A percentile compares a stretch with the other conserved stretches of the same genome.
These are phyloP conservation scores for Dictyostelium discoideum DNA, from an alignment of 78 protist species.

Conservation along the genomic window dicty_2.7 NC_007091.3:3209001-3209500, in stretches of 20 bases:
- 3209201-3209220: neutral
- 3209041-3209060: slow-evolving; percentile 85
- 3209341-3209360: slow-evolving; percentile 44
- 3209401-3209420: slow-evolving; percentile 64
- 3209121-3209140: slow-evolving; percentile 45
- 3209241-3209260: slow-evolving; percentile 38
- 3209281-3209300: slow-evolving; percentile 46
- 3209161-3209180: slow-evolving; percentile 9
- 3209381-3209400: slow-evolving; percentile 82
- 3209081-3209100: slow-evolving; percentile 79
- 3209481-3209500: neutral
- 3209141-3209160: neutral
- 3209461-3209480: slow-evolving; percentile 43
- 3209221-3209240: neutral
- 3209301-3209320: slow-evolving; percentile 72
- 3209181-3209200: slow-evolving; percentile 20
- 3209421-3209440: slow-evolving; percentile 83
- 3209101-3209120: slow-evolving; percentile 81
- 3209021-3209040: neutral
- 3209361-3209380: slow-evolving; percentile 83
- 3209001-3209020: slow-evolving; percentile 16
- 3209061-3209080: slow-evolving; percentile 80
- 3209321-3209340: slow-evolving; percentile 44
- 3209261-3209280: slow-evolving; percentile 63
- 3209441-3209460: slow-evolving; percentile 75